Percentiles rank a stretch among this genome's conserved stretches.
Evolutionary conservation across 495 filamentous ascomycete species (phyloP).

Genomic region (Neurospora intermedia): DNA sequence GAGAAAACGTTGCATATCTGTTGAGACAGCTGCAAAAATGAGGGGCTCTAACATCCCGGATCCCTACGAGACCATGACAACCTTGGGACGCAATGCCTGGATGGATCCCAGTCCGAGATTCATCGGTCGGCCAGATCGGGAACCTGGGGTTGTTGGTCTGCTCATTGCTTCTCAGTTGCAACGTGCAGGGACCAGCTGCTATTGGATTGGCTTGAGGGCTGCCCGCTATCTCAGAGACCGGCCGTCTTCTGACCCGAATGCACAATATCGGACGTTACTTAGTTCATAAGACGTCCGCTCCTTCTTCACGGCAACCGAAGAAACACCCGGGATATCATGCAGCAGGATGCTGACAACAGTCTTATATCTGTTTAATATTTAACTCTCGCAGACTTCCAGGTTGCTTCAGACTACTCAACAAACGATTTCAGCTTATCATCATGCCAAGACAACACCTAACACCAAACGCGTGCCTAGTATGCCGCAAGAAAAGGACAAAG

Average conservation of each 20-base stretch:
- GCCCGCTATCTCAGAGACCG: not conserved
- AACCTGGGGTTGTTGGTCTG: not conserved
- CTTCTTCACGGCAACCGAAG: not conserved
- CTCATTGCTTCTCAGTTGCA: not conserved
- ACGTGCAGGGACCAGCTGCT: not conserved
- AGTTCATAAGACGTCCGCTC: not conserved
- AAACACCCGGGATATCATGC: not conserved
- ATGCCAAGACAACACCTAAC: constrained; percentile 23
- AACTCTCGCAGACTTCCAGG: not conserved
- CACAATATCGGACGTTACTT: not conserved
- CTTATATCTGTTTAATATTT: not conserved
- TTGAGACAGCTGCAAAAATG: not conserved
- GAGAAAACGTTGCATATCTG: not conserved
- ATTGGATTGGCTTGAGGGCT: not conserved
- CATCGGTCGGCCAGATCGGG: not conserved
- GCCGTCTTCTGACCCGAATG: not conserved
- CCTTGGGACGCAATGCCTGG: not conserved
- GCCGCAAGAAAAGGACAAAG: constrained; percentile 19
- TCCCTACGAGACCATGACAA: not conserved
- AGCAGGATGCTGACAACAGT: not conserved
- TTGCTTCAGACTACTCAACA: not conserved
- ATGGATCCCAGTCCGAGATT: not conserved
- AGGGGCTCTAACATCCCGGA: not conserved
- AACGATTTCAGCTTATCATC: not conserved
- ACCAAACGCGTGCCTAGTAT: constrained; percentile 18